Evolutionary conservation across 2,329 filamentous ascomycete species (phyloP).

Genomic region (Nothopassalora personata): DNA sequence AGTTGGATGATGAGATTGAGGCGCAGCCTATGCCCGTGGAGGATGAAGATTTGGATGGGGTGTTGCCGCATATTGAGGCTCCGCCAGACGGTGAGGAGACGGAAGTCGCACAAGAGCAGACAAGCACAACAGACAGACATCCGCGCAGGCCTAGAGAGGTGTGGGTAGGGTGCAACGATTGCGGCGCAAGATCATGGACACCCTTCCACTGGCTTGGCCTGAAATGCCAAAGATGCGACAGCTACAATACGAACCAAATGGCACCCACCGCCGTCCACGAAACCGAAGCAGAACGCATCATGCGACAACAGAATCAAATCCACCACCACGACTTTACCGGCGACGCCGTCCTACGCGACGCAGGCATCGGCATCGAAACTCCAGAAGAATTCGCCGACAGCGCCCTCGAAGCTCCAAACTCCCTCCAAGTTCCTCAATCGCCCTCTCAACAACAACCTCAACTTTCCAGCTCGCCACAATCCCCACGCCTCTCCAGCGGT

Average conservation of each 20-base stretch:
- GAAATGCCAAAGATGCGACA: conserved; percentile 65
- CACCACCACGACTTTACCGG: conserved; percentile 34
- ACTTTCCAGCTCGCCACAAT: conserved; percentile 18
- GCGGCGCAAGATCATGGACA: conserved; percentile 77
- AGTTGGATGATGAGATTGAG: conserved; percentile 79
- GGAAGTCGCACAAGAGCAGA: neutral
- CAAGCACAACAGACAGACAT: neutral
- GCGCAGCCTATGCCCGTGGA: conserved; percentile 79
- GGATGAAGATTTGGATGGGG: conserved; percentile 29
- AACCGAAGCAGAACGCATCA: conserved; percentile 30
- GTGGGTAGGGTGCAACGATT: conserved; percentile 90
- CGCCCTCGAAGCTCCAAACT: conserved; percentile 5
- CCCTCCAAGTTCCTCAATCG: conserved; percentile 11
- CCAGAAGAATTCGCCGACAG: conserved; percentile 4
- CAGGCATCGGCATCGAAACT: conserved; percentile 29
- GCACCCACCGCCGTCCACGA: conserved; percentile 38
- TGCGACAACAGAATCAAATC: conserved; percentile 25
- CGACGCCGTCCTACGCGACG: conserved; percentile 30
- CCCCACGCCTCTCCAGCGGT: conserved; percentile 18
- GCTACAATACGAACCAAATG: conserved; percentile 49
- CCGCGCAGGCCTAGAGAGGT: conserved; percentile 46
- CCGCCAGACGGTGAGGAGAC: conserved; percentile 2
- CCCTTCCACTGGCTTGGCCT: conserved; percentile 91
- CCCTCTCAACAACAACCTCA: conserved; percentile 4
- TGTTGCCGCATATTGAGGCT: conserved; percentile 20